Percentiles rank a stretch among this genome's conserved stretches.
Evolutionary conservation across 306 rosid species (phyloP).

Genomic region (Glycine tomentella): DNA sequence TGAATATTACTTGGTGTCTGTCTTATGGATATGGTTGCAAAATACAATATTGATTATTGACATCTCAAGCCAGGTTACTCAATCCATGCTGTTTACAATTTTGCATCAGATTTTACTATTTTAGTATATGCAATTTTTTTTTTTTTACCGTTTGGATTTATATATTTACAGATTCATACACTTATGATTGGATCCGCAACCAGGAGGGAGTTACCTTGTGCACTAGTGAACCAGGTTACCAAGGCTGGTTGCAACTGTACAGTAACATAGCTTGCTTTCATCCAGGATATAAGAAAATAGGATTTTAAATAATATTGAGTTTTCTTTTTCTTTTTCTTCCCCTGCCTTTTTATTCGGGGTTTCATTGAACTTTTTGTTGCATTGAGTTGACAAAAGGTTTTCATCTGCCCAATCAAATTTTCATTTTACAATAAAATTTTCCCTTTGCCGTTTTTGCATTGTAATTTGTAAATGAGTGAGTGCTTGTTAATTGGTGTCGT

Average conservation of each 20-base stretch:
- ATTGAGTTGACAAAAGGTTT: constrained; percentile 45
- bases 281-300: constrained; percentile 31
- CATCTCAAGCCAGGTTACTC: not conserved
- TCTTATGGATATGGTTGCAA: too few species aligned
- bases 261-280: constrained; percentile 53
- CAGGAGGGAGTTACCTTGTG: constrained; percentile 36
- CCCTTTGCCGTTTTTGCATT: constrained; percentile 37
- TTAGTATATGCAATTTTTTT: not conserved
- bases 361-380: constrained; percentile 39
- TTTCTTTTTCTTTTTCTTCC: constrained; percentile 1
- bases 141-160: constrained; percentile 28
- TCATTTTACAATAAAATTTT: not conserved
- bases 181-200: constrained; percentile 9
- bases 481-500: constrained; percentile 36
- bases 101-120: constrained; percentile 12
- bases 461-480: constrained; percentile 46
- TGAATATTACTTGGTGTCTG: too few species aligned
- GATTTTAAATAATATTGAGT: constrained; percentile 40
- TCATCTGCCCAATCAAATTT: constrained; percentile 19
- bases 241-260: constrained; percentile 55
- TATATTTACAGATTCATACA: constrained; percentile 46
- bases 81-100: not conserved
- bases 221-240: constrained; percentile 40
- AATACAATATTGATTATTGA: not conserved
- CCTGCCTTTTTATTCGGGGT: constrained; percentile 52